Base-by-base conservation (phyloP, 192 early-diverging fungal genomes). In the Pilaira anomala region DNA sequence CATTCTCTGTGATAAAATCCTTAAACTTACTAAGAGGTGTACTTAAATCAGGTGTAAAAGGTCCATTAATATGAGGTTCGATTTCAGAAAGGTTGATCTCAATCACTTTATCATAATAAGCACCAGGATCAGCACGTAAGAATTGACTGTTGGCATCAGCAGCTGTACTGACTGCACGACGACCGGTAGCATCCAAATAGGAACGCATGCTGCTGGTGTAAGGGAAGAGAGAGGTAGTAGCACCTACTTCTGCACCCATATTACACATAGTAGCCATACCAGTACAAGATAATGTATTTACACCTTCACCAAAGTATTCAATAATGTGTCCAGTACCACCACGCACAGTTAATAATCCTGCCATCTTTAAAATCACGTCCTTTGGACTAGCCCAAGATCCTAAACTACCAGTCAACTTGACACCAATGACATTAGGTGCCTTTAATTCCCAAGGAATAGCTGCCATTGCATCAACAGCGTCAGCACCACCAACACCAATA, bases 241-340 rank as follows among this genome's bases (percentile, higher is more conserved):
- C 96, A 18, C 97, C 97, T 46, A 99, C 85, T 63, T 99, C 97
- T 42, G 97, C 97, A 48, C 97, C 96, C 97, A 99, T 99, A 79
- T 99, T 99, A 79, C 94, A 97, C 62, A 99, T 98, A 24, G 97
- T 99, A 7, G 95, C 97, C 96, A 98, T 97, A 48, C 97, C 97
- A 26, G 97, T 99, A 84, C 95, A 96, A 24, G 92, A 93, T 60
- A 99, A 79, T 25, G 89, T 85, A 28, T 91, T 83, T 21, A 91
- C 88, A 62, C 96, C 96, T 44, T 87, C 77, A 42, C 97, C 97
- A 83, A 96, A 97, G 74, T 99, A 99, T 78, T 99, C 97, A 74
- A 99, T 84, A 33, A 98, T 93, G 60, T 86, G 91, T 29, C 96
- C 96, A 3, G 97, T 99, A 60, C 97, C 97, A 67, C 97, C 97